Conservation (phyloP, 805 yeast genomes). For the Allodekkera sacchari region DNA sequence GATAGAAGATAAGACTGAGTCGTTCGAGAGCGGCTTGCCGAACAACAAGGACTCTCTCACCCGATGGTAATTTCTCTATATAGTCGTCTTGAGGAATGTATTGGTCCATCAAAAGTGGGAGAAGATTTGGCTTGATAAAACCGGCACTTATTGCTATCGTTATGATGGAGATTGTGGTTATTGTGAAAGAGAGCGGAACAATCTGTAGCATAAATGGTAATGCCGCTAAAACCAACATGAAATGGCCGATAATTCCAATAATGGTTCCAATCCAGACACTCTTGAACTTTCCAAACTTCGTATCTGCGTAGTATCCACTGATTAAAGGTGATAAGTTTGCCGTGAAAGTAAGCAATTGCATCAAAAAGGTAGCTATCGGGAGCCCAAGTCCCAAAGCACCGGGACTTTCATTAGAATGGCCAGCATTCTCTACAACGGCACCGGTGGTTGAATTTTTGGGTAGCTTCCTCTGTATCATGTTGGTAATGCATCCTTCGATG, state of each 20-base stretch:
- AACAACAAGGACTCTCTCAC: slow-evolving; percentile 51
- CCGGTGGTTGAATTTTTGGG: slow-evolving; percentile 35
- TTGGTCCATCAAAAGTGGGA: slow-evolving; percentile 49
- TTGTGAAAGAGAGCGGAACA: slow-evolving; percentile 19
- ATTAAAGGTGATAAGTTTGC: slow-evolving; percentile 42
- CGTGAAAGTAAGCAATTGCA: slow-evolving; percentile 35
- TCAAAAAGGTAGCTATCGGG: slow-evolving; percentile 35
- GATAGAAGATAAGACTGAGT: slow-evolving; percentile 37
- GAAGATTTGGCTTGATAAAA: slow-evolving; percentile 43
- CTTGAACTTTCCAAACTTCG: slow-evolving; percentile 36
- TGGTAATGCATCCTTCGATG: slow-evolving; percentile 37
- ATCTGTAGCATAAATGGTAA: slow-evolving; percentile 30
- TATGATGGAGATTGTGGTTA: slow-evolving; percentile 31
- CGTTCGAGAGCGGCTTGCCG: slow-evolving; percentile 33
- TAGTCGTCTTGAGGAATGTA: slow-evolving; percentile 47
- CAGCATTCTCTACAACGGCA: slow-evolving; percentile 29
- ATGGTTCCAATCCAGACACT: slow-evolving; percentile 39
- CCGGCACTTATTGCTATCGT: slow-evolving; percentile 40
- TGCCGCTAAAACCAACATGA: slow-evolving; percentile 39
- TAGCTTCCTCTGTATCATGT: slow-evolving; percentile 42
- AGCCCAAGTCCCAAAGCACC: slow-evolving; percentile 44
- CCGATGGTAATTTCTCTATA: slow-evolving; percentile 42
- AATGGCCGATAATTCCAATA: slow-evolving; percentile 38
- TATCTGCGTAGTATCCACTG: slow-evolving; percentile 46
- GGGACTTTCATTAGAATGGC: slow-evolving; percentile 28